Evolutionary conservation across 139 green algal species (phyloP), one percentile per base, ranked within the genome.

Genomic region (Auxenochlorella pyrenoidosa): DNA sequence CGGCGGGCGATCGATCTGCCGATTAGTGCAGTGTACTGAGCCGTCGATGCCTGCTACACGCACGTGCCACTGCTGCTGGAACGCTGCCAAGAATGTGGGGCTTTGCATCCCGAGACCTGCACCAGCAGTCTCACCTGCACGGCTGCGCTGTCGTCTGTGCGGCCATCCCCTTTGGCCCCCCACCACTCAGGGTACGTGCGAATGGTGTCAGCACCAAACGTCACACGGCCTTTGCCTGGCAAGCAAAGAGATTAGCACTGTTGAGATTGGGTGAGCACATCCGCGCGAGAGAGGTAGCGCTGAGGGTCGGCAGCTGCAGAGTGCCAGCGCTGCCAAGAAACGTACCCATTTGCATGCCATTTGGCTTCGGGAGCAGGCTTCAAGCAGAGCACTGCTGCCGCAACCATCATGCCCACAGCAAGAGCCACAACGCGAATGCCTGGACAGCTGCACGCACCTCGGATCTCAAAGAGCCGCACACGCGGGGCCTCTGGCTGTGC

Each of bases 401-500:
- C 26, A 4, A 32, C 22, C 60, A 70, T 28, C 36, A 10, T 15
- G 4, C 71, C n/a, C 70, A 58, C 54, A 16, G 2, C 38, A 0
- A 36, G 22, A 24, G 3, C 12, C 43, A 5, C 28, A 40, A 38
- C n/a, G n/a, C 70, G 1, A 12, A 0, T 24, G 32, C 18, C 47
- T 24, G 32, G 8, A 3, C 76, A 18, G 18, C 76, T 12, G 16
- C 51, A 47, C 77, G 1, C 78, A 83, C 78, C 51, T 21, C n/a
- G 70, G 34, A 71, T 63, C 16, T 54, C n/a, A 60, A 90, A 90
- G 18, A 90, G 85, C 28, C 41, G 73, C 44, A 22, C 43, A 22
- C 86, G 79, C 5, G 78, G 63, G 79, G 84, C 72, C 87, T 90
- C 87, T 15, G 87, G 87, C 87, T 90, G 87, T 40, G 85, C 51